Evolutionary conservation across 2,329 filamentous ascomycete species (phyloP), one percentile per base, ranked within the genome.

Genomic region (Byssoonygena ceratinophila): DNA sequence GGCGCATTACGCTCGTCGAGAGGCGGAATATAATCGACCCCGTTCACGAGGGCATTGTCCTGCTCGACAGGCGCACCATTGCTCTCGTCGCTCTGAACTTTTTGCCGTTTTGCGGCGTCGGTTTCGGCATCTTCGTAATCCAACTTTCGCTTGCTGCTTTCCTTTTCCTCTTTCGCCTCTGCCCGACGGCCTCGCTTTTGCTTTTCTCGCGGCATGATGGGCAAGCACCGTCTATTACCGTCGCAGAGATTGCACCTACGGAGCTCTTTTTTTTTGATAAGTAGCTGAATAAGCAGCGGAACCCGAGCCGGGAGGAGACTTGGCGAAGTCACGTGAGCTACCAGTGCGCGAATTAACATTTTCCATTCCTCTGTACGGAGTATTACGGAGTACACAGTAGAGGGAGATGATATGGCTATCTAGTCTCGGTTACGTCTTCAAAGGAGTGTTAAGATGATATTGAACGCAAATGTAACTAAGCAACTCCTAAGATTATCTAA

Each of bases 151-250:
- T 66, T 64, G 20, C 61, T 59, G 45, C 60, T 57, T 18, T 58
- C 56, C 20, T 53, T 55, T 12, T 52, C 37, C 36, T 54, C 43
- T 40, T 71, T 71, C 16, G 69, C 63, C 39, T 71, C 68, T 32
- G 70, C 70, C 22, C 71, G 64, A 34, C 72, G 68, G 48, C 72
- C 72, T 64, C 72, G 66, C 55, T 73, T 74, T 53, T 74, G 69
- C 58, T 71, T 68, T 57, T 72, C 71, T 41, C 71, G 70, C 57
- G 72, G 72, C 72, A 74, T 74, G 23, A 18, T 49, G 18, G 7
- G 23, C 31, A 31, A 8, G 25, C 11, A 29, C 4, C 1, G 23
- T 11, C 12, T 2, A 32, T 25, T 32, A 16, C 11, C 12, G 4
- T 41, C 39, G 23, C 9, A n/a, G n/a, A n/a, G n/a, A n/a, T n/a